Evolutionary conservation across 2,329 filamentous ascomycete genomes (phyloP), one percentile per base, ranked within the genome.

Genomic region (Diaporthe destruens): DNA sequence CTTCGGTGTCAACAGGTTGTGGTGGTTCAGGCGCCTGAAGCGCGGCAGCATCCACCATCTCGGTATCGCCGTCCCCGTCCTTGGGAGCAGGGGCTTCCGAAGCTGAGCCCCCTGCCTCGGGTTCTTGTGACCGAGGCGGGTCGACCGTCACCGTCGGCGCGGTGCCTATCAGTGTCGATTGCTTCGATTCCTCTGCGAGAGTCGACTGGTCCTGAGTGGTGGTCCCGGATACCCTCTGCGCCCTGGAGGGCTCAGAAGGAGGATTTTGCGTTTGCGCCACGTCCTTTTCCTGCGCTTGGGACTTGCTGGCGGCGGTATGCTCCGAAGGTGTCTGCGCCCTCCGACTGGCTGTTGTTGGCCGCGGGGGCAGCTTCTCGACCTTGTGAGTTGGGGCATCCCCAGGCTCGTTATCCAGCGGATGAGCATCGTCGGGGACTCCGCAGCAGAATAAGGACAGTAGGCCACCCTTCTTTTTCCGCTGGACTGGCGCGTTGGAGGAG

Each of bases 371-470:
- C 79, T 85, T 89, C 77, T 90, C 84, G 76, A 90, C 82, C 83
- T 89, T 89, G 79, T 87, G 90, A 59, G 79, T 80, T 44, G 84
- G 82, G 44, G 89, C 84, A 51, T 89, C 86, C 72, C 89, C 84
- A 72, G 88, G 86, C 68, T 86, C 86, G 71, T 84, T 85, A 59
- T 89, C 86, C 63, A 89, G 82, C 7, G 82, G 79, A 75, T 89
- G 87, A 20, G 87, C 86, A 75, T 88, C 86, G 75, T 92, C 90
- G 65, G 91, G 89, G 53, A 90, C 86, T 71, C 85, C 87, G 80
- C 92, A 94, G 83, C 92, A 94, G 74, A 94, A 85, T 70, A 94
- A 87, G 32, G 88, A 84, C 47, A 90, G 80, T 57, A 91, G 80
- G n/a, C 87, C 87, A 69, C 83, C 85, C 79, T 85, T 86, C 81